phyloP scores from a whole-genome alignment of 1,284 basidiomycete genomes.

The Rhizoctonia solani region DNA sequence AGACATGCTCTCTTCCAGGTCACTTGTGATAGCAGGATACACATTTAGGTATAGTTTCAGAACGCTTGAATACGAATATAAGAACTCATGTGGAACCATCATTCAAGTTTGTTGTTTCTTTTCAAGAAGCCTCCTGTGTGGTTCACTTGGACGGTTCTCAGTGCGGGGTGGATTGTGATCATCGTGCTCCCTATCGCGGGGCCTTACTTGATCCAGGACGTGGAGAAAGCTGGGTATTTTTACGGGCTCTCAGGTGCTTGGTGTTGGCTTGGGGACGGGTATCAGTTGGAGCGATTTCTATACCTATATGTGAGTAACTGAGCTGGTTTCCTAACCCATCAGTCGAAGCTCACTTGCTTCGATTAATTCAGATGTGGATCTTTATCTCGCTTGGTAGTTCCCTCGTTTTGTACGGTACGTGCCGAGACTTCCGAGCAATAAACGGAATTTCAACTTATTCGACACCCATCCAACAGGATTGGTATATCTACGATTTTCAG shows the following conservation, averaged over 20 bases:
- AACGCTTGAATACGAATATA: background rate
- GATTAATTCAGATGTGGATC: constrained; percentile 16
- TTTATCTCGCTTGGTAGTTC: constrained; percentile 14
- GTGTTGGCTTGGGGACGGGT: constrained; percentile 27
- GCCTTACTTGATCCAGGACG: constrained; percentile 8
- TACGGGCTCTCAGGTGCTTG: constrained; percentile 29
- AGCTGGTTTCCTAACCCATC: background rate
- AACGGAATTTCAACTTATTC: background rate
- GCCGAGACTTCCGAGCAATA: background rate
- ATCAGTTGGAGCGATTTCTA: constrained; percentile 18
- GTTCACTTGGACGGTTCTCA: background rate
- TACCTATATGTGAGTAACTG: constrained; percentile 12
- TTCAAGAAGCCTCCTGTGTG: constrained; percentile 19
- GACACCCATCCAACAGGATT: background rate
- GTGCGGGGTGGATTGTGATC: constrained; percentile 12
- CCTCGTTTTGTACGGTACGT: constrained; percentile 17
- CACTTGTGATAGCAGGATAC: constrained; percentile 12
- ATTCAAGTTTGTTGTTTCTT: constrained; percentile 13
- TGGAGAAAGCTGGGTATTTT: constrained; percentile 11
- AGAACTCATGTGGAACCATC: background rate
- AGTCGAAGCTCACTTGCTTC: background rate
- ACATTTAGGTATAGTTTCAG: background rate
- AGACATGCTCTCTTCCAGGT: background rate
- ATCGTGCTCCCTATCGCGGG: constrained; percentile 22
- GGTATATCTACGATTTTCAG: constrained; percentile 21